Conservation (phyloP, 257 asterid species). For the Plantago ovata region DNA sequence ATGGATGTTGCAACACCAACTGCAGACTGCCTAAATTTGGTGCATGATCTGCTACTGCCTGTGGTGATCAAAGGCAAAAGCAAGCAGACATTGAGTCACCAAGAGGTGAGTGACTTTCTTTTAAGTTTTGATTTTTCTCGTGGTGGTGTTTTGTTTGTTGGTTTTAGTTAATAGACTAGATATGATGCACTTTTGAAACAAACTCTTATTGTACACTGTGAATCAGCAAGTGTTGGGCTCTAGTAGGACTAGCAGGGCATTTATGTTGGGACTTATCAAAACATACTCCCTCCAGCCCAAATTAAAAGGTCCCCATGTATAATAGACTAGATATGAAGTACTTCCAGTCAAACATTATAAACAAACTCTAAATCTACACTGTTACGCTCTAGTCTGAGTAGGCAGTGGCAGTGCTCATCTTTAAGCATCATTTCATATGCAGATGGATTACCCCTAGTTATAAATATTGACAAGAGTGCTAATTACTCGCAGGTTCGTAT, state of each 20-base stretch:
- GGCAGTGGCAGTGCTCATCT: neutral
- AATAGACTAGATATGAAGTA: too few species aligned
- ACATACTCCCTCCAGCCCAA: too few species aligned
- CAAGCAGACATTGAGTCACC: slow-evolving; percentile 71
- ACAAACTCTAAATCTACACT: too few species aligned
- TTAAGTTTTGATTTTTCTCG: neutral
- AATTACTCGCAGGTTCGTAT: slow-evolving; percentile 65
- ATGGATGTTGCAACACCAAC: slow-evolving; percentile 99
- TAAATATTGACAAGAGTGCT: slow-evolving; percentile 17
- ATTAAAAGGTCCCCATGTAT: too few species aligned
- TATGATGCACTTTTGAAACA: too few species aligned
- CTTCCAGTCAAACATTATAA: too few species aligned
- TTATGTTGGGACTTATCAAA: too few species aligned
- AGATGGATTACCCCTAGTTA: slow-evolving; percentile 15
- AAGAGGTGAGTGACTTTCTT: slow-evolving; percentile 60
- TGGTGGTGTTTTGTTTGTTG: neutral
- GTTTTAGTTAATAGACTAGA: too few species aligned
- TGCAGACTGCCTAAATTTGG: slow-evolving; percentile 77
- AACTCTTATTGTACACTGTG: neutral
- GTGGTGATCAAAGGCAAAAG: slow-evolving; percentile 62
- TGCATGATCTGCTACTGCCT: slow-evolving; percentile 75
- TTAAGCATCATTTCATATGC: neutral
- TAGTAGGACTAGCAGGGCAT: too few species aligned
- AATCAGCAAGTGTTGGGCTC: too few species aligned
- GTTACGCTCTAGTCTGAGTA: too few species aligned